phyloP scores from a whole-genome alignment of 208 protist genomes.

The Leptomonas pyrrhocoris region DNA sequence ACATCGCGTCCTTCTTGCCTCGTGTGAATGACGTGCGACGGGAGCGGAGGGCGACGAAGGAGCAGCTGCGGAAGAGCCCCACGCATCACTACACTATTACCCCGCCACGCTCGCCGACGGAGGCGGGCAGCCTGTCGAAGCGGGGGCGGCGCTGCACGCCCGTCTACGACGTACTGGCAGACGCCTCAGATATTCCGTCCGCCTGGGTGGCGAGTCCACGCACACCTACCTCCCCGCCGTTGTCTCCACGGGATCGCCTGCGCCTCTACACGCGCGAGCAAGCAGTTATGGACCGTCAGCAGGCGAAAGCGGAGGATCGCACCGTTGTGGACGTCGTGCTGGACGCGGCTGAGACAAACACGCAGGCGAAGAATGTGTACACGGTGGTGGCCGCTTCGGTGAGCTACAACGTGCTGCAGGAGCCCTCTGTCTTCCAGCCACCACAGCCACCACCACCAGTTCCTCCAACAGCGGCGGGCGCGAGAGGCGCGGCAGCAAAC shows the following conservation, averaged over 20 bases:
- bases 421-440: conserved; percentile 24
- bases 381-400: conserved; percentile 21
- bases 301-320: conserved; percentile 29
- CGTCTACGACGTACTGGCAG: conserved; percentile 18
- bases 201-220: background rate
- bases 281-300: conserved; percentile 9
- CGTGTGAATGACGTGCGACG: conserved; percentile 40
- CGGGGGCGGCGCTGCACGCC: conserved; percentile 11
- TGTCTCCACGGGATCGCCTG: conserved; percentile 27
- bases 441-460: background rate
- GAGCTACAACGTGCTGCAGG: conserved; percentile 2
- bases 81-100: conserved; percentile 37
- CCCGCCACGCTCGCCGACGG: conserved; percentile 14
- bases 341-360: conserved; percentile 12
- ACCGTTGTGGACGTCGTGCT: conserved; percentile 33
- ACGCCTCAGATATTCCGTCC: conserved; percentile 25
- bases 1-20: conserved; percentile 38
- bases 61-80: conserved; percentile 21
- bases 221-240: background rate
- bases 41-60: conserved; percentile 29
- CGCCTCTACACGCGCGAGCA: conserved; percentile 23
- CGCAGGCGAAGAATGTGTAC: conserved; percentile 28
- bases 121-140: conserved; percentile 9
- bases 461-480: background rate
- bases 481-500: background rate